Evolutionary conservation across 192 early-diverging fungal genomes (phyloP), one percentile per base, ranked within the genome.

Genomic region (Podila epicladia): DNA sequence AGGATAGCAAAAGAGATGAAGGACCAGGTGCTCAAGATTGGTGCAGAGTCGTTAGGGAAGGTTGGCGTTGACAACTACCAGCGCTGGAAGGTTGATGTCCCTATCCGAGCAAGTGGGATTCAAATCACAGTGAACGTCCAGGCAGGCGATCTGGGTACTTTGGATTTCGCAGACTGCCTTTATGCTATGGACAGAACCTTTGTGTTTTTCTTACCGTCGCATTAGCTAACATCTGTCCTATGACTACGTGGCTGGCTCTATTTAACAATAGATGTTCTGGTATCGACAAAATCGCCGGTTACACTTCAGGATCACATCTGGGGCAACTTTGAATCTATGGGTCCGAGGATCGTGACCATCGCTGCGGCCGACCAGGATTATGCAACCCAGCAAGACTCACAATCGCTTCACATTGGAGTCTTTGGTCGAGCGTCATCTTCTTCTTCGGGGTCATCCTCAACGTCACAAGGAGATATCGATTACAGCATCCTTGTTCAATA

Each of bases 231-330:
- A 33, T 33, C 33, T 6, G 33, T 33, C 33, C 33, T 0, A 6
- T 33, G 33, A 33, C 6, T 33, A 33, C 33, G 33, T 33, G 33
- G 33, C 33, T 33, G 3, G 3, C 7, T 24, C 51, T 32, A 35
- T 48, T 49, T 51, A 45, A 28, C 50, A 49, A 60, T 73, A 82
- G 89, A 90, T 74, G 61, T 90, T 9, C 19, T 90, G 15, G 67
- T 83, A 0, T 79, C 77, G 20, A 69, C 58, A 17, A 72, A 62
- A 11, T 35, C 63, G 12, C 65, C 82, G 20, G 82, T 86, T 11
- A 85, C 74, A 4, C 32, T 87, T 20, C 75, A 85, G 35, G 69
- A 77, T n/a, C 83, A 90, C 37, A 45, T 71, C 45, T 87, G 87
- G 89, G 69, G 77, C 26, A 75, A 87, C 50, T 83, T 90, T 45